Conservation (phyloP, 2,329 filamentous ascomycete genomes). For the Cyclaneusma minus region DNA sequence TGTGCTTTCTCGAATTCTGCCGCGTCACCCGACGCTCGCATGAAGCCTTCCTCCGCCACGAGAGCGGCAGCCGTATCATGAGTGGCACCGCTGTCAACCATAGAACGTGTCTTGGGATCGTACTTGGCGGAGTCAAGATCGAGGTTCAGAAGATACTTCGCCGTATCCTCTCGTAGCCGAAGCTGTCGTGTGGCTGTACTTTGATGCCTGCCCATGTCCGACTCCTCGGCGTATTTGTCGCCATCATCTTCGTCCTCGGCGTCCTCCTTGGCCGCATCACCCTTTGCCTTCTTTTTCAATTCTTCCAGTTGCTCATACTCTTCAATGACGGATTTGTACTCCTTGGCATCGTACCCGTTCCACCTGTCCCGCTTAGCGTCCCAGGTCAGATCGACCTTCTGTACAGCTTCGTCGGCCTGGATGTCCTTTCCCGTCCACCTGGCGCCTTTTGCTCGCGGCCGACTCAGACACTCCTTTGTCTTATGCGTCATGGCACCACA, state of each 20-base stretch:
- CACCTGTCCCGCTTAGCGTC: conserved; percentile 95
- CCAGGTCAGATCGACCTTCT: conserved; percentile 81
- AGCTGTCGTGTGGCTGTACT: conserved; percentile 82
- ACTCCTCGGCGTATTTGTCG: conserved; percentile 81
- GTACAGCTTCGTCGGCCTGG: conserved; percentile 75
- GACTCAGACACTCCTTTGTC: conserved; percentile 79
- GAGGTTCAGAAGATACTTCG: conserved; percentile 88
- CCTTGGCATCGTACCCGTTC: conserved; percentile 89
- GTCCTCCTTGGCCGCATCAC: conserved; percentile 27
- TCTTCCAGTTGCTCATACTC: conserved; percentile 80
- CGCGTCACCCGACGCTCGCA: conserved; percentile 78
- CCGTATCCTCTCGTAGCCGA: conserved; percentile 87
- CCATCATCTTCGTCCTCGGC: conserved; percentile 40
- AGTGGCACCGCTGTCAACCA: conserved; percentile 73
- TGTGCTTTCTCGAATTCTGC: conserved; percentile 85
- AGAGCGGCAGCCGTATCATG: conserved; percentile 66
- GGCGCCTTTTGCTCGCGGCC: conserved; percentile 78
- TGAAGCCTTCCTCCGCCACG: conserved; percentile 86
- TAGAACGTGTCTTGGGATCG: conserved; percentile 85
- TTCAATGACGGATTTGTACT: conserved; percentile 77
- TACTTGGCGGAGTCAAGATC: conserved; percentile 96
- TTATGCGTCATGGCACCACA: conserved; percentile 96
- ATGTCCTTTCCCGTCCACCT: conserved; percentile 90
- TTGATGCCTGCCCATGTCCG: conserved; percentile 90
- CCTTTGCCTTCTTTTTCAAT: conserved; percentile 40